Conservation (phyloP, 2,329 filamentous ascomycete genomes). For the Onygenales sp. region DNA sequence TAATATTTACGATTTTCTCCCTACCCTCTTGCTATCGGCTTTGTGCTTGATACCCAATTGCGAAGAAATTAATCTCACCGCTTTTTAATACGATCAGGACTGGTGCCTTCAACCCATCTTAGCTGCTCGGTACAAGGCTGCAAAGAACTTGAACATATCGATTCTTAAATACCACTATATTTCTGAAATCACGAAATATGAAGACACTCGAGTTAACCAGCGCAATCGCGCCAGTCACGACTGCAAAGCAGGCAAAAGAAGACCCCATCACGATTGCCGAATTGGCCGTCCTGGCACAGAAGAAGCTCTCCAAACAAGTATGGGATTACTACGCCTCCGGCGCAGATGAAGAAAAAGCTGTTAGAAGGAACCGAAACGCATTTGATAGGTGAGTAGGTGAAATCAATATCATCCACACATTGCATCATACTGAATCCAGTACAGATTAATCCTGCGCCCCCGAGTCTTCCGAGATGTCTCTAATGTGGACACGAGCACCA, state of each 20-base stretch:
- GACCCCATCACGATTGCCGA: not conserved
- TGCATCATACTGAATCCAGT: not conserved
- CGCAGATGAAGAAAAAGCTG: not conserved
- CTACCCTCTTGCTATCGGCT: no score
- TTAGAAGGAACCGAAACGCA: not conserved
- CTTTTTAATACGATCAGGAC: no score
- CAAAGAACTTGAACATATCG: no score
- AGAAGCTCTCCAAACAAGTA: slow-evolving; percentile 1
- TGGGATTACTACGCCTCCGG: slow-evolving; percentile 1
- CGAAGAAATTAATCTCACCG: no score
- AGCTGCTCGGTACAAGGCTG: no score
- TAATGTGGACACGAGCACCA: slow-evolving; percentile 33
- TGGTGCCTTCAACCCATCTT: no score
- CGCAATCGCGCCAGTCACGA: not conserved
- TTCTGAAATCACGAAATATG: not conserved
- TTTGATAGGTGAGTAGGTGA: not conserved
- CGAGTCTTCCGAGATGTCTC: not conserved
- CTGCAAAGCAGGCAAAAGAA: not conserved
- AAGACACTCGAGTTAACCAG: not conserved
- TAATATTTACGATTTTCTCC: no score
- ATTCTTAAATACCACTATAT: no score
- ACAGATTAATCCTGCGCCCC: not conserved
- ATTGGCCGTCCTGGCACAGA: not conserved
- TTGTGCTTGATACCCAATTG: no score
- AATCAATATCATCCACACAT: no score